A percentile compares a stretch with the other conserved stretches of the same genome.
Evolutionary conservation across 768 basidiomycete species (phyloP).

Genomic region (Leccinellum rugosiceps): DNA sequence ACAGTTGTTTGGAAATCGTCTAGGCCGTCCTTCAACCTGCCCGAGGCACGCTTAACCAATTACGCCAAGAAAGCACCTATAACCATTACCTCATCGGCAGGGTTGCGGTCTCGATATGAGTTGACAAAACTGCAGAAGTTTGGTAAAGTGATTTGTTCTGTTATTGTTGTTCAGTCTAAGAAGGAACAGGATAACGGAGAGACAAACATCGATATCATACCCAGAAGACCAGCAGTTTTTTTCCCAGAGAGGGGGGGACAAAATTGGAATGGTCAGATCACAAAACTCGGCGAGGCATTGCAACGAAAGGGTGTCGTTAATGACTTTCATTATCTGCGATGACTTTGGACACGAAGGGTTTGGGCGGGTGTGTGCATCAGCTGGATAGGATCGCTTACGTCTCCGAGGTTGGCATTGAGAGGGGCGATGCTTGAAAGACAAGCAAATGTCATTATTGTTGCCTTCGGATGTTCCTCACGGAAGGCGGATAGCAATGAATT

Average conservation of each 20-base stretch:
- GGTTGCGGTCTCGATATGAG: constrained; percentile 57
- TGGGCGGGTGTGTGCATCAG: constrained; percentile 2
- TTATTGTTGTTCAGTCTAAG: constrained; percentile 4
- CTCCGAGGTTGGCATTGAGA: constrained; percentile 31
- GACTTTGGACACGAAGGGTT: constrained; percentile 25
- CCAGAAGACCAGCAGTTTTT: constrained; percentile 26
- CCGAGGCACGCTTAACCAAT: background rate
- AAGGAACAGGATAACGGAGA: constrained; percentile 9
- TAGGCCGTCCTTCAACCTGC: constrained; percentile 34
- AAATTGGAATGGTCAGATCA: constrained; percentile 50
- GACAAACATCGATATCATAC: constrained; percentile 16
- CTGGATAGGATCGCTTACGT: constrained; percentile 38
- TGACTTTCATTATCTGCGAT: constrained; percentile 37
- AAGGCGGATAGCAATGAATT: constrained; percentile 54
- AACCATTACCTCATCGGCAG: constrained; percentile 52
- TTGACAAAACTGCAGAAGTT: constrained; percentile 54
- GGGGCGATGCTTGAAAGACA: constrained; percentile 49
- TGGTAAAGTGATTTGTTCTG: constrained; percentile 42
- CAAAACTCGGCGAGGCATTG: constrained; percentile 48
- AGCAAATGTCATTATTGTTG: constrained; percentile 55
- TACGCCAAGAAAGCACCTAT: background rate
- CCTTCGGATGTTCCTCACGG: constrained; percentile 66
- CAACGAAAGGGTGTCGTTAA: constrained; percentile 65
- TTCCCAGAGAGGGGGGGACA: constrained; percentile 44
- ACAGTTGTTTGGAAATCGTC: constrained; percentile 45